Conservation (phyloP, 2,329 filamentous ascomycete species). For the Colletotrichum trifolii region DNA sequence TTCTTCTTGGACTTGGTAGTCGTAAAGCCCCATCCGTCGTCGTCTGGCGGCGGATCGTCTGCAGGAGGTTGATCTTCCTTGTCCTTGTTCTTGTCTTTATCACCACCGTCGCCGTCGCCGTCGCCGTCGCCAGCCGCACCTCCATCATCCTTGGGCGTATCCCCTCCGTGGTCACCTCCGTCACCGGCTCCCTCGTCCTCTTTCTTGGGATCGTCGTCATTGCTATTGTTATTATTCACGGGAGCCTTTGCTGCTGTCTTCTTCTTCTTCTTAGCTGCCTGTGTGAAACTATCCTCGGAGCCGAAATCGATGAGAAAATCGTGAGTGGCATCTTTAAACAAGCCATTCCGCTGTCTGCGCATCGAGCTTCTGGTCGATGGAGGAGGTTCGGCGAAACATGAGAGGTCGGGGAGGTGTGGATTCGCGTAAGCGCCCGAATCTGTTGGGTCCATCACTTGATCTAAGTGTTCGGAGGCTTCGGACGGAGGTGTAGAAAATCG, state of each 20-base stretch:
- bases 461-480: slow-evolving; percentile 39
- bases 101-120: slow-evolving; percentile 33
- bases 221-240: slow-evolving; percentile 53
- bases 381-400: slow-evolving; percentile 39
- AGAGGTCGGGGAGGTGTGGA: slow-evolving; percentile 39
- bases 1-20: slow-evolving; percentile 66
- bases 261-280: slow-evolving; percentile 69
- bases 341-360: slow-evolving; percentile 43
- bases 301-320: slow-evolving; percentile 66
- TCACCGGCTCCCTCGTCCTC: slow-evolving; percentile 50
- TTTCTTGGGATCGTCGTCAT: slow-evolving; percentile 54
- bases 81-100: slow-evolving; percentile 44
- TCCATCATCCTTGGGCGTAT: slow-evolving; percentile 28
- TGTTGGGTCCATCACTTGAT: slow-evolving; percentile 45
- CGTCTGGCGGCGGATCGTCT: slow-evolving; percentile 57
- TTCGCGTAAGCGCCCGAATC: slow-evolving; percentile 46
- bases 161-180: slow-evolving; percentile 43
- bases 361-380: slow-evolving; percentile 38
- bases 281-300: slow-evolving; percentile 63
- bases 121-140: slow-evolving; percentile 43
- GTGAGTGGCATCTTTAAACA: slow-evolving; percentile 60
- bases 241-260: slow-evolving; percentile 56
- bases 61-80: slow-evolving; percentile 35
- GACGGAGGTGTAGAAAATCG: slow-evolving; percentile 41
- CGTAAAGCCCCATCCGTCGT: slow-evolving; percentile 64